Conservation (phyloP, 2,329 filamentous ascomycete species). For the Aspergillus spinulosporus region DNA sequence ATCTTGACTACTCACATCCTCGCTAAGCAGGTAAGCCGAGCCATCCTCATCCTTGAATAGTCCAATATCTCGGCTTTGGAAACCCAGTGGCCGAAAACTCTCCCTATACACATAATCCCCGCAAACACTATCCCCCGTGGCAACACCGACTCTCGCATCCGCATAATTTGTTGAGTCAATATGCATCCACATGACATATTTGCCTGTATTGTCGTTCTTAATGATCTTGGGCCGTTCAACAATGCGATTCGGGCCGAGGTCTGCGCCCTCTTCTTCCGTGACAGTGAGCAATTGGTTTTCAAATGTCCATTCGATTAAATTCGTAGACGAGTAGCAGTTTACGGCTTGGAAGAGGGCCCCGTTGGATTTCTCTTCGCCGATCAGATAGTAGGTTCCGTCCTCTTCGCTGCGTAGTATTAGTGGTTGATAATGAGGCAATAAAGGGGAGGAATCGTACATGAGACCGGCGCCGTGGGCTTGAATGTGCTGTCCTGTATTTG, state of each 20-base stretch:
- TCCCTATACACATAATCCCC: slow-evolving; percentile 53
- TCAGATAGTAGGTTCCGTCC: slow-evolving; percentile 62
- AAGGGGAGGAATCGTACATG: slow-evolving; percentile 13
- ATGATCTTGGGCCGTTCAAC: slow-evolving; percentile 69
- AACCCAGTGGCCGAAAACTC: slow-evolving; percentile 45
- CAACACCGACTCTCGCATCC: slow-evolving; percentile 66
- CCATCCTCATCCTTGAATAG: slow-evolving; percentile 60
- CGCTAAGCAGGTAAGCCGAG: slow-evolving; percentile 61
- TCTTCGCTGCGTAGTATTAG: slow-evolving; percentile 47
- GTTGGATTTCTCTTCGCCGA: slow-evolving; percentile 69
- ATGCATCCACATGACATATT: slow-evolving; percentile 71
- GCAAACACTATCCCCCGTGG: slow-evolving; percentile 59
- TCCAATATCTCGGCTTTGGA: slow-evolving; percentile 60
- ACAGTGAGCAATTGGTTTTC: slow-evolving; percentile 60
- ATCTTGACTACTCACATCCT: slow-evolving; percentile 51
- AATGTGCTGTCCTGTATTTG: slow-evolving; percentile 54
- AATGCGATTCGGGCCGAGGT: slow-evolving; percentile 62
- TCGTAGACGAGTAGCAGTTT: slow-evolving; percentile 60
- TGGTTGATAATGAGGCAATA: neutral
- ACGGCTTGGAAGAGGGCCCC: slow-evolving; percentile 63
- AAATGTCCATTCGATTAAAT: slow-evolving; percentile 66
- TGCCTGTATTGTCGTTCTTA: slow-evolving; percentile 62
- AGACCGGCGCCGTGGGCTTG: slow-evolving; percentile 65
- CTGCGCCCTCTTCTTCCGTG: slow-evolving; percentile 47
- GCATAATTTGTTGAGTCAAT: slow-evolving; percentile 63